Conservation (phyloP, 768 basidiomycete genomes). For the Royoungia palumana region DNA sequence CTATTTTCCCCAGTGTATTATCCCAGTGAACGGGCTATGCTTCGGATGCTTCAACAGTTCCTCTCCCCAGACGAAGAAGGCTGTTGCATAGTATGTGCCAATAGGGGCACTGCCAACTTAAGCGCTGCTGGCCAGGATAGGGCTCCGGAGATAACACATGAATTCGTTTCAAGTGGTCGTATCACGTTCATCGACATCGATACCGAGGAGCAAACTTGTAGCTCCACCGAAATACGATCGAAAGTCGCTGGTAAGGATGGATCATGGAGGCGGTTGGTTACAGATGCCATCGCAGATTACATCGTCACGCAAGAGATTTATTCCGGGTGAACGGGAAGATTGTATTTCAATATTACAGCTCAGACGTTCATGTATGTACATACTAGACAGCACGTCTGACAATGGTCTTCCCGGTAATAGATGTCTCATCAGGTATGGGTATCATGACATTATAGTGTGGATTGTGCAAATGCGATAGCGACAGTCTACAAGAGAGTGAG, state of each 20-base stretch:
- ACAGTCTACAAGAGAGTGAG: constrained; percentile 52
- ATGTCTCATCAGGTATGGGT: background rate
- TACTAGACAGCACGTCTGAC: constrained; percentile 1
- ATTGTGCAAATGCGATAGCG: constrained; percentile 87
- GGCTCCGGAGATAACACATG: constrained; percentile 35
- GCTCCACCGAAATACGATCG: constrained; percentile 65
- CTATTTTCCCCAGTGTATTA: constrained; percentile 79
- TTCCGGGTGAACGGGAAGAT: constrained; percentile 1
- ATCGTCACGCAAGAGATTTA: constrained; percentile 50
- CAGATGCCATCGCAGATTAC: constrained; percentile 46
- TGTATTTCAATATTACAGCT: constrained; percentile 18
- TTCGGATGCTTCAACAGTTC: constrained; percentile 50
- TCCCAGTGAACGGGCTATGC: constrained; percentile 50
- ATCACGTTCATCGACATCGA: constrained; percentile 64
- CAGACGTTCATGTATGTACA: too few relatives aligned
- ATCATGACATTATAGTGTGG: constrained; percentile 32
- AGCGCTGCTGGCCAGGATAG: constrained; percentile 19
- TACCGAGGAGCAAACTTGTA: constrained; percentile 51
- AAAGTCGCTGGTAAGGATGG: constrained; percentile 20
- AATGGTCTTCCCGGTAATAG: background rate
- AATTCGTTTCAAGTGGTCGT: constrained; percentile 49
- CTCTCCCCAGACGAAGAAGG: constrained; percentile 55
- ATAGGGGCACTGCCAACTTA: constrained; percentile 36
- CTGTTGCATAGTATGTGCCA: constrained; percentile 64
- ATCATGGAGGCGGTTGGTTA: constrained; percentile 49